Base-by-base conservation (phyloP, 73 alveolate species). In the Breviolum minutum region DNA sequence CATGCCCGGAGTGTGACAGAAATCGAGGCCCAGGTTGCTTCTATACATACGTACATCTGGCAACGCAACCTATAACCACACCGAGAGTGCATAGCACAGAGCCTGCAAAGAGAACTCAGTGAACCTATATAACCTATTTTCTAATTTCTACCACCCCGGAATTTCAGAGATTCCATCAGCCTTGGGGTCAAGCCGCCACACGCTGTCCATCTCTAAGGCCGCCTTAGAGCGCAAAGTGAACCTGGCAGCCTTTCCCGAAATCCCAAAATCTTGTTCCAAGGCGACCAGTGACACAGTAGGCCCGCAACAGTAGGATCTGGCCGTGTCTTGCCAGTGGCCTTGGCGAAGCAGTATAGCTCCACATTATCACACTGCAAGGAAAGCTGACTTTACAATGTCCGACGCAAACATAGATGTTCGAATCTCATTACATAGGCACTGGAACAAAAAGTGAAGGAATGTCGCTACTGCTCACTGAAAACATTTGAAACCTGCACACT, bases 261-360 rank as follows among this genome's bases (percentile, higher is more conserved):
- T 26, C 32, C 32, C 69, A 32, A 13, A 80, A n/a, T 11, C 66
- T 80, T 20, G 54, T 40, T 40, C 54, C 54, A 40, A 40, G 54
- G 54, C 54, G 54, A 40, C 54, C 54, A 40, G 54, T 40, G 3
- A 40, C 54, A 40, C 54, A 40, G 54, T 48, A n/a, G 63, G 88
- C 73, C 74, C 88, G 7, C 64, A n/a, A 76, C 97, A 90, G 70
- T 87, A n/a, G 97, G 97, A 54, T 62, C 62, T 61, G 81, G 81
- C 29, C 97, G 84, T n/a, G 97, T 90, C 76, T 90, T 90, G 70
- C 97, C 97, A 30, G 97, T 90, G 62, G 97, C 97, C 97, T 90
- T 62, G 63, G n/a, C 84, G 30, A 22, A 73, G 82, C 70, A 32
- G 71, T 40, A 40, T 40, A 40, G 54, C 54, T 40, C n/a, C 54